Conservation (phyloP, 805 yeast genomes). For the Saccharomycopsis selenospora region DNA sequence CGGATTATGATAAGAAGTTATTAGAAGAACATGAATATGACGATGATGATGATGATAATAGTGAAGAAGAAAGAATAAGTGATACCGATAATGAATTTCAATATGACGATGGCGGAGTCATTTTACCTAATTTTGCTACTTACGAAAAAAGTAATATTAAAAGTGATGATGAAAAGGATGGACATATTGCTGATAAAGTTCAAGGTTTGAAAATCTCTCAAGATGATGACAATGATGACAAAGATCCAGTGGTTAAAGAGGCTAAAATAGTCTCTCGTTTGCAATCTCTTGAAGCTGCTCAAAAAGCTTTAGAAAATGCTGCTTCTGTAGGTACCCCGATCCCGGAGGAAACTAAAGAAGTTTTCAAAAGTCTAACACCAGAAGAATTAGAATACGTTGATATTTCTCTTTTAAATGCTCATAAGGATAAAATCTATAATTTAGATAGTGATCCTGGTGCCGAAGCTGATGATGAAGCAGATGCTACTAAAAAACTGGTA, state of each 20-base stretch:
- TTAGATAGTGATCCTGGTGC: slow-evolving; percentile 13
- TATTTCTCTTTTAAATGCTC: slow-evolving; percentile 2
- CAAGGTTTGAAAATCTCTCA: slow-evolving; percentile 24
- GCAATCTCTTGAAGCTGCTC: slow-evolving; percentile 51
- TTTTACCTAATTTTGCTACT: slow-evolving; percentile 50
- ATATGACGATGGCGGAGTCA: slow-evolving; percentile 49
- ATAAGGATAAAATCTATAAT: slow-evolving; percentile 2
- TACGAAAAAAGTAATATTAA: slow-evolving; percentile 6
- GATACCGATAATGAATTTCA: slow-evolving; percentile 51
- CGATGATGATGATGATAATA: slow-evolving; percentile 19
- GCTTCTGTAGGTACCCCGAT: slow-evolving; percentile 19
- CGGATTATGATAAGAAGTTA: slow-evolving; percentile 2
- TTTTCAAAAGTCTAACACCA: slow-evolving; percentile 30
- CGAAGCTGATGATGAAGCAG: slow-evolving; percentile 33
- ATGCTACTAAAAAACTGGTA: slow-evolving; percentile 22
- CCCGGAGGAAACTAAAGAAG: slow-evolving; percentile 37
- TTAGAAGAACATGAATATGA: slow-evolving; percentile 1
- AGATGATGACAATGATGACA: slow-evolving; percentile 30
- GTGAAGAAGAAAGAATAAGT: slow-evolving; percentile 56
- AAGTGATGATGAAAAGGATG: slow-evolving; percentile 2
- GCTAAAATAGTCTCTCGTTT: slow-evolving; percentile 38
- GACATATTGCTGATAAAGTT: background rate
- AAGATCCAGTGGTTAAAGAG: slow-evolving; percentile 23
- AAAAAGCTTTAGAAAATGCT: slow-evolving; percentile 42
- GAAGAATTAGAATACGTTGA: slow-evolving; percentile 29